These are phyloP conservation scores for Paraphoma chrysanthemicola DNA, from an alignment of 2,329 filamentous ascomycete species.

Conservation along the genomic window DNA sequence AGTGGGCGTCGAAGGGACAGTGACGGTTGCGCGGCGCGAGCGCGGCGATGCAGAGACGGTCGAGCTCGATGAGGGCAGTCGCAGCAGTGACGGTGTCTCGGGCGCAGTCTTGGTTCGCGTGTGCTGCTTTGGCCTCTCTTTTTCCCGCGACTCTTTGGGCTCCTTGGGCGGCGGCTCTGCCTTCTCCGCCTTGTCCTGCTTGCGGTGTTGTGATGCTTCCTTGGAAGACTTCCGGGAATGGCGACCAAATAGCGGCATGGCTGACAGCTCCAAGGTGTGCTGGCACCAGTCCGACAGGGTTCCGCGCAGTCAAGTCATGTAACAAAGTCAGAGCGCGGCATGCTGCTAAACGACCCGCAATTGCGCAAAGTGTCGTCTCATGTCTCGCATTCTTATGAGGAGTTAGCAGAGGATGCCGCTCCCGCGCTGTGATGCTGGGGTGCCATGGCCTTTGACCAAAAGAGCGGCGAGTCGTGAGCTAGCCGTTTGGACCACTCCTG, in stretches of 20 bases:
- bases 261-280: constrained; percentile 16
- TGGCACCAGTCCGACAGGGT: constrained; percentile 28
- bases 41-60: constrained; percentile 29
- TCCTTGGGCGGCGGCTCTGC: background rate
- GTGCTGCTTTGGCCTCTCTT: constrained; percentile 20
- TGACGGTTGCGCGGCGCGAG: constrained; percentile 31
- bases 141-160: background rate
- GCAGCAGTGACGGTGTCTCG: constrained; percentile 34
- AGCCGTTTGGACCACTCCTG: constrained; percentile 14
- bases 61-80: constrained; percentile 38
- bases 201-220: constrained; percentile 17
- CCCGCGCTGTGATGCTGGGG: constrained; percentile 15
- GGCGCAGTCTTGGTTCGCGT: constrained; percentile 35
- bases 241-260: constrained; percentile 15
- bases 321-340: constrained; percentile 24
- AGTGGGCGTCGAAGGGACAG: constrained; percentile 38
- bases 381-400: constrained; percentile 14
- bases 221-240: constrained; percentile 23
- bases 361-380: constrained; percentile 15
- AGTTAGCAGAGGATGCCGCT: constrained; percentile 8
- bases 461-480: constrained; percentile 12
- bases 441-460: constrained; percentile 4
- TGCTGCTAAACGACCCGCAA: constrained; percentile 26
- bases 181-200: constrained; percentile 1
- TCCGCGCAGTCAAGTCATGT: constrained; percentile 18